Evolutionary conservation across 1,139 yeast genomes (phyloP).

Genomic region (Zygotorulaspora mrakii): DNA sequence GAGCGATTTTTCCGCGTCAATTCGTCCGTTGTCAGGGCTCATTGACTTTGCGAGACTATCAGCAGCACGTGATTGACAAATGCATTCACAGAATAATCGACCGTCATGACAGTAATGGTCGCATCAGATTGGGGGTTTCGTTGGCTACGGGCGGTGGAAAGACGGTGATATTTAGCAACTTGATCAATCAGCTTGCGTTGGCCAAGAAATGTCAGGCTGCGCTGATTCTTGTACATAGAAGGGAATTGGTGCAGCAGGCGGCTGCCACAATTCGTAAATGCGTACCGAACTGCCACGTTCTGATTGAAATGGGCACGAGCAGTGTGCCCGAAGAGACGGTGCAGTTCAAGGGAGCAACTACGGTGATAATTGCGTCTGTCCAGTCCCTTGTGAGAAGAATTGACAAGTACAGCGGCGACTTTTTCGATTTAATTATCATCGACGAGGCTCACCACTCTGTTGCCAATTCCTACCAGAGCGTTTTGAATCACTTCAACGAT

Average conservation of each 20-base stretch:
- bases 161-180: slow-evolving; percentile 74
- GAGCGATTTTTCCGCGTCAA: too few species aligned
- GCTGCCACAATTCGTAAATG: slow-evolving; percentile 45
- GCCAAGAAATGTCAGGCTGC: slow-evolving; percentile 33
- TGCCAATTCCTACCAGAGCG: slow-evolving; percentile 59
- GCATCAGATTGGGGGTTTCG: slow-evolving; percentile 69
- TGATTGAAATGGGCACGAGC: slow-evolving; percentile 66
- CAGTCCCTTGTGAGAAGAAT: slow-evolving; percentile 62
- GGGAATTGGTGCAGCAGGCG: slow-evolving; percentile 76
- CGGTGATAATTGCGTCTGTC: slow-evolving; percentile 75
- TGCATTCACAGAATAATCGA: slow-evolving; percentile 48
- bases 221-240: slow-evolving; percentile 74
- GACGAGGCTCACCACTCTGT: slow-evolving; percentile 96
- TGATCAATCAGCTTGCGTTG: slow-evolving; percentile 48
- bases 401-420: slow-evolving; percentile 49
- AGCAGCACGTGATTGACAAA: slow-evolving; percentile 60
- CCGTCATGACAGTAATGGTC: slow-evolving; percentile 45
- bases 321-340: slow-evolving; percentile 33
- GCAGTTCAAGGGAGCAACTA: slow-evolving; percentile 41
- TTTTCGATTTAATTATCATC: slow-evolving; percentile 62
- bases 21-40: too few species aligned
- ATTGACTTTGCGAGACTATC: slow-evolving; percentile 70
- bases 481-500: slow-evolving; percentile 60
- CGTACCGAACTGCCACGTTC: slow-evolving; percentile 53
- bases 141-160: slow-evolving; percentile 96